A percentile compares a stretch with the other conserved stretches of the same genome.
These are phyloP conservation scores for Tetracladium setigerum DNA, from an alignment of 495 filamentous ascomycete genomes.

Conservation along the genomic window DNA sequence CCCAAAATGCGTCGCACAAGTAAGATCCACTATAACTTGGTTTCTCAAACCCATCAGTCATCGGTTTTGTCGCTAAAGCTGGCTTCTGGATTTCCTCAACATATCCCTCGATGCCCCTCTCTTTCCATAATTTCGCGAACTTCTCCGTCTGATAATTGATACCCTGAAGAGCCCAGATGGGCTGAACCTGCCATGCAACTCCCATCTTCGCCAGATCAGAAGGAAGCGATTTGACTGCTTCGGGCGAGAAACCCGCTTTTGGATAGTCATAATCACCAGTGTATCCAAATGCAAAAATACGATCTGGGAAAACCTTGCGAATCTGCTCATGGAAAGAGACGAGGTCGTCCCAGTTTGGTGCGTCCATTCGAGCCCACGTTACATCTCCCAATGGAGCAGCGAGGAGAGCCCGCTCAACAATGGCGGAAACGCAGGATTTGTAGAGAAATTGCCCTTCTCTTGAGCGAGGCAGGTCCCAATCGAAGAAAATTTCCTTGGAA, in stretches of 20 bases:
- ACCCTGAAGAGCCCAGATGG: slow-evolving; percentile 20
- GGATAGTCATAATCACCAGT: slow-evolving; percentile 19
- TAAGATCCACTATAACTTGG: slow-evolving; percentile 11
- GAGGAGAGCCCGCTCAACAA: slow-evolving; percentile 17
- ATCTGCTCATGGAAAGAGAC: slow-evolving; percentile 5
- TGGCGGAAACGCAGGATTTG: slow-evolving; percentile 13
- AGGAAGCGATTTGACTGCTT: slow-evolving; percentile 13
- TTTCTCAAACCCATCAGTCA: slow-evolving; percentile 12
- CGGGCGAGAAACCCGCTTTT: slow-evolving; percentile 16
- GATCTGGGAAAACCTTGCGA: slow-evolving; percentile 1
- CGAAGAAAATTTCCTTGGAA: slow-evolving; percentile 17
- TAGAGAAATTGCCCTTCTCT: slow-evolving; percentile 19
- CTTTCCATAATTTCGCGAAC: slow-evolving; percentile 9
- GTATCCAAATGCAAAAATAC: slow-evolving; percentile 19
- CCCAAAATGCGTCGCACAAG: slow-evolving; percentile 10
- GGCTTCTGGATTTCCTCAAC: slow-evolving; percentile 6
- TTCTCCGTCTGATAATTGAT: slow-evolving; percentile 13
- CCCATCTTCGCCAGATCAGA: slow-evolving; percentile 21
- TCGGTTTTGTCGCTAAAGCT: slow-evolving; percentile 2
- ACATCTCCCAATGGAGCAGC: slow-evolving; percentile 21
- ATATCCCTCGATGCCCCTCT: slow-evolving; percentile 9
- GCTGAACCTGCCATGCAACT: slow-evolving; percentile 21
- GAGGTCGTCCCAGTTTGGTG: slow-evolving; percentile 16
- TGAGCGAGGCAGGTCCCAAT: slow-evolving; percentile 21
- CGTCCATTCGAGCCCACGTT: slow-evolving; percentile 21